phyloP scores from a whole-genome alignment of 129 eudicot species.

The Flaveria linearis region DNA sequence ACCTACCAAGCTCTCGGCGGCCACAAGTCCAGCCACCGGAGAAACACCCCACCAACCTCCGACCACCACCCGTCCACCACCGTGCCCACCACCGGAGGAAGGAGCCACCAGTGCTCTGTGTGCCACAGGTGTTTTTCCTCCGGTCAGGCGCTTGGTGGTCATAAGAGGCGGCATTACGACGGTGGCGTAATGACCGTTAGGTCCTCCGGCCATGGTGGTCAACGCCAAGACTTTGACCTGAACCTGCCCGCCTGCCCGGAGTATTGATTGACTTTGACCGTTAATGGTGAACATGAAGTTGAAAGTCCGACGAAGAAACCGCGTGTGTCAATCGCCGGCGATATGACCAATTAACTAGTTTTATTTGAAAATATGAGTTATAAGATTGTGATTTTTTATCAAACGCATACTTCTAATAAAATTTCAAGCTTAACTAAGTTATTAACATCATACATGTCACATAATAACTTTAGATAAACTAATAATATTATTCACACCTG shows the following conservation, averaged over 20 bases:
- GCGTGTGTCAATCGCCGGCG: no score
- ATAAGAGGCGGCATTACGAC: slow-evolving; percentile 76
- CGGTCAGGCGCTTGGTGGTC: slow-evolving; percentile 93
- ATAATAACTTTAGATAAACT: no score
- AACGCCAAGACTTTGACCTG: slow-evolving; percentile 37
- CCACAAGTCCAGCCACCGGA: slow-evolving; percentile 84
- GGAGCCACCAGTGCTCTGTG: slow-evolving; percentile 70
- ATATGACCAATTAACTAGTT: no score
- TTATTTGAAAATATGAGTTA: no score
- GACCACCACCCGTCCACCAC: slow-evolving; percentile 34
- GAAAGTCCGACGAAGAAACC: no score
- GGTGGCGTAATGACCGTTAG: background rate
- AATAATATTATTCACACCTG: no score
- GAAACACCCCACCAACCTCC: slow-evolving; percentile 19
- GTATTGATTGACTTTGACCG: background rate
- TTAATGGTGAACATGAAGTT: background rate
- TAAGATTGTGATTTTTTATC: no score
- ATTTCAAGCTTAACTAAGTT: no score
- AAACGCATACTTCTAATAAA: no score
- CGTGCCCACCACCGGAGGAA: slow-evolving; percentile 28
- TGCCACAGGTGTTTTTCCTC: slow-evolving; percentile 71
- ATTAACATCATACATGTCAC: no score
- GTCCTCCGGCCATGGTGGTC: slow-evolving; percentile 36
- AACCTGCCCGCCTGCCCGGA: slow-evolving; percentile 38
- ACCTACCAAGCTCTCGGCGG: slow-evolving; percentile 89